A percentile compares a stretch with the other conserved stretches of the same genome.
These are phyloP conservation scores for Scopulariopsis brevicaulis DNA, from an alignment of 2,329 filamentous ascomycete genomes.

Conservation along the genomic window DNA sequence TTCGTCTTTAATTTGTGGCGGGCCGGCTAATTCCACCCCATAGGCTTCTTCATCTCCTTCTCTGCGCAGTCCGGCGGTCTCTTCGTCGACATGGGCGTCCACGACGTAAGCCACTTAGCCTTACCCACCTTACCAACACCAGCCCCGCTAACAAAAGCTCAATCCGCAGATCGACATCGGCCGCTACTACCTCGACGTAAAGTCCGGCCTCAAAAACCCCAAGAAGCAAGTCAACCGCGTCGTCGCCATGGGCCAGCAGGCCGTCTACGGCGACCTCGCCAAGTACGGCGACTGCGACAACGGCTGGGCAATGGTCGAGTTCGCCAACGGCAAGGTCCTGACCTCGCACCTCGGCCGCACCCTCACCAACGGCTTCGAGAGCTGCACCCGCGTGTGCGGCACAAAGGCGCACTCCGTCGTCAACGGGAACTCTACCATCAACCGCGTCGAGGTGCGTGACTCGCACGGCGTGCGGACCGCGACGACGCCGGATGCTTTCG, in stretches of 20 bases:
- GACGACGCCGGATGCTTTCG: slow-evolving; percentile 10
- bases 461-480: neutral
- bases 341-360: slow-evolving; percentile 20
- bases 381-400: slow-evolving; percentile 19
- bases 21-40: neutral
- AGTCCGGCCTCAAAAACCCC: slow-evolving; percentile 14
- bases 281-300: slow-evolving; percentile 18
- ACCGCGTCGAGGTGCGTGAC: neutral
- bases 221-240: slow-evolving; percentile 18
- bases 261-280: slow-evolving; percentile 17
- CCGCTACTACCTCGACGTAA: slow-evolving; percentile 14
- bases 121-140: too few relatives aligned
- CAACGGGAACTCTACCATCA: slow-evolving; percentile 10
- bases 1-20: neutral
- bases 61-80: slow-evolving; percentile 19
- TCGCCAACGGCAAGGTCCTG: slow-evolving; percentile 21
- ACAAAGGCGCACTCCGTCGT: slow-evolving; percentile 18
- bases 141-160: neutral
- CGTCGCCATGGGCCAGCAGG: slow-evolving; percentile 18
- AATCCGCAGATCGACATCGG: slow-evolving; percentile 12
- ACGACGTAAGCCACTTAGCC: slow-evolving; percentile 10
- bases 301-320: slow-evolving; percentile 21
- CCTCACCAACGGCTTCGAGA: slow-evolving; percentile 21
- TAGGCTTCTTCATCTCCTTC: slow-evolving; percentile 19
- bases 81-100: slow-evolving; percentile 19